Evolutionary conservation across 331 rosid species (phyloP), one percentile per base, ranked within the genome.

Genomic region (Quercus phellos): DNA sequence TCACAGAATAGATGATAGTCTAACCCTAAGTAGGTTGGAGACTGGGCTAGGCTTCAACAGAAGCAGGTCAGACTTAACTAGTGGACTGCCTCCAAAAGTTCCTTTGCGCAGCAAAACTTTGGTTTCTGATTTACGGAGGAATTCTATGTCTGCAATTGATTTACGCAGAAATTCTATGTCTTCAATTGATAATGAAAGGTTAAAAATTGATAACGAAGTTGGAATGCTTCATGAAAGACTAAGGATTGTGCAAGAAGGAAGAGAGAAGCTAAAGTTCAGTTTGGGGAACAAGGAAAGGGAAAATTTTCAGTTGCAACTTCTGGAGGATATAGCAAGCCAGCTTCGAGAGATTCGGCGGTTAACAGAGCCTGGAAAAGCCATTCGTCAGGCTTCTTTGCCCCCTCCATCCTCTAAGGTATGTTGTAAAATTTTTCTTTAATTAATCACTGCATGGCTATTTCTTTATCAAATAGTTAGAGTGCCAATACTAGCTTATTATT

Each of bases 171-270:
- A 85, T 58, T 88, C 91, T 2, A 75, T 85, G 87, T 81, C 91
- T 69, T 78, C 89, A 19, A 77, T 88, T 55, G 89, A 85, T 79
- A 72, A 80, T 75, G 91, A 88, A 77, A 72, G 87, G 69, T 77
- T 76, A 9, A 88, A 83, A 79, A 81, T 88, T 70, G 89, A 84
- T 51, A 79, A 70, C 46, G 91, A 88, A 73, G 89, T 88, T 17
- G 91, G 81, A 74, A 83, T 79, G 87, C 89, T 85, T 22, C 75
- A 83, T 51, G 89, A 83, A 77, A 75, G 89, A 84, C 72, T 88
- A 22, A 83, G 82, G 83, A 43, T 43, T n/a, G 84, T 88, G 50
- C 84, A 83, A 75, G 80, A 85, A 71, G 89, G 81, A 76, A 88
- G 91, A 68, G 91, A 83, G 74, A 83, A 76, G 74, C 89, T 85